phyloP scores from a whole-genome alignment of 2,329 filamentous ascomycete genomes.

The Nakataea oryzae region DNA sequence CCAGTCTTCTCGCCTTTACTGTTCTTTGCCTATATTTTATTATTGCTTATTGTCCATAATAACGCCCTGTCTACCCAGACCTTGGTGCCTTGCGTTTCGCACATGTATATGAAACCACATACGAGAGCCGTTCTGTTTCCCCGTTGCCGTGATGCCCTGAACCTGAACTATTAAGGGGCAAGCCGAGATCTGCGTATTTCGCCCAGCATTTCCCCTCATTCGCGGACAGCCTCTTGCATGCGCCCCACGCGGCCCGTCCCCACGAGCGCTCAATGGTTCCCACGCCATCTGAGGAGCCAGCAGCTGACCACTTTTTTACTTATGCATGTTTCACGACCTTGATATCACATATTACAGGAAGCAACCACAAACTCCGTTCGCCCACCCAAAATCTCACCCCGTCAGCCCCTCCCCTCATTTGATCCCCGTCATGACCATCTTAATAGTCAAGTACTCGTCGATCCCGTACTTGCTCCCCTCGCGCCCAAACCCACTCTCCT shows the following conservation, averaged over 20 bases:
- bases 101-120: too few species aligned
- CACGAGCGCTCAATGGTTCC: neutral
- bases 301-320: too few species aligned
- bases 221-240: too few species aligned
- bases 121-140: neutral
- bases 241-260: too few species aligned
- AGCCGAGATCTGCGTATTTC: neutral
- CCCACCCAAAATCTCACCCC: too few species aligned
- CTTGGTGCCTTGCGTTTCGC: too few species aligned
- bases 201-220: neutral
- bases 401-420: neutral
- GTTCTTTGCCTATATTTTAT: neutral
- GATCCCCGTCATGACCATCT: conserved; percentile 23
- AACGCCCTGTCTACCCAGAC: too few species aligned
- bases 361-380: too few species aligned
- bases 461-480: conserved; percentile 37
- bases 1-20: too few species aligned
- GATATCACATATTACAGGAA: neutral
- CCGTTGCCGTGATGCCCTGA: neutral
- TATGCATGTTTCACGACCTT: neutral
- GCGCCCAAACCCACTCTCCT: conserved; percentile 35
- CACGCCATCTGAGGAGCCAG: neutral
- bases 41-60: too few species aligned
- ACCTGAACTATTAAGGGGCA: neutral
- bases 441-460: conserved; percentile 33